Evolutionary conservation across 1,139 yeast species (phyloP).

Genomic region (Taiozyma onychis): DNA sequence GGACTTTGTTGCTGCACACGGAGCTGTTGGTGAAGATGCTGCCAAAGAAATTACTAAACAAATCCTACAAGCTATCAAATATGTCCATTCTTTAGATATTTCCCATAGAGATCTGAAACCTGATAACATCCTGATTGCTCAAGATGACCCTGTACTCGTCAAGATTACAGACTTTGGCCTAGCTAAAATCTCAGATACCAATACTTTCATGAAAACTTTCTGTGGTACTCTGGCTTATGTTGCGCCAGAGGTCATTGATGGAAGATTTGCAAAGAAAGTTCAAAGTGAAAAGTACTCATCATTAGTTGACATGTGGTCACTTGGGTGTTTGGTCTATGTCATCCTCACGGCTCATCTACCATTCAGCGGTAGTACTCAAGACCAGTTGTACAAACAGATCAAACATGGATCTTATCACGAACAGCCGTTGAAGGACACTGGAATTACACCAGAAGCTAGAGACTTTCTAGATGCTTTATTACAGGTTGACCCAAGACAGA

Average conservation of each 20-base stretch:
- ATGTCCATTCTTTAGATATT: conserved; percentile 84
- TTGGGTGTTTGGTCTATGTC: conserved; percentile 89
- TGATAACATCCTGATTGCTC: conserved; percentile 85
- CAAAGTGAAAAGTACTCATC: conserved; percentile 59
- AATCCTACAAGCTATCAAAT: conserved; percentile 74
- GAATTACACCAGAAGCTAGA: conserved; percentile 58
- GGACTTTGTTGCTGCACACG: conserved; percentile 92
- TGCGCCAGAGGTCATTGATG: conserved; percentile 90
- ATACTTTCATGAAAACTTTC: conserved; percentile 78
- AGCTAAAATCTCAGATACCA: conserved; percentile 74
- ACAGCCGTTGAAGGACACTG: conserved; percentile 65
- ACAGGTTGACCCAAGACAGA: conserved; percentile 64
- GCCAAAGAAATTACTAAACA: conserved; percentile 82
- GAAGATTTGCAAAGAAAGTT: conserved; percentile 36
- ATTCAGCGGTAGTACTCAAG: conserved; percentile 88
- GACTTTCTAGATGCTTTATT: conserved; percentile 64
- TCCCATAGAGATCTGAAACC: conserved; percentile 93
- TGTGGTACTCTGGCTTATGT: conserved; percentile 89
- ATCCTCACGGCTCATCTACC: conserved; percentile 89
- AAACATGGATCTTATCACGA: conserved; percentile 74
- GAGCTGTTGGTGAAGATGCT: conserved; percentile 87
- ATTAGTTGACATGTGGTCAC: conserved; percentile 93
- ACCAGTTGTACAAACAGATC: conserved; percentile 72
- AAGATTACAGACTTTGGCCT: conserved; percentile 93
- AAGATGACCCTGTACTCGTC: conserved; percentile 83